Conservation (phyloP, 192 early-diverging fungal genomes). For the Backusella sp. region DNA sequence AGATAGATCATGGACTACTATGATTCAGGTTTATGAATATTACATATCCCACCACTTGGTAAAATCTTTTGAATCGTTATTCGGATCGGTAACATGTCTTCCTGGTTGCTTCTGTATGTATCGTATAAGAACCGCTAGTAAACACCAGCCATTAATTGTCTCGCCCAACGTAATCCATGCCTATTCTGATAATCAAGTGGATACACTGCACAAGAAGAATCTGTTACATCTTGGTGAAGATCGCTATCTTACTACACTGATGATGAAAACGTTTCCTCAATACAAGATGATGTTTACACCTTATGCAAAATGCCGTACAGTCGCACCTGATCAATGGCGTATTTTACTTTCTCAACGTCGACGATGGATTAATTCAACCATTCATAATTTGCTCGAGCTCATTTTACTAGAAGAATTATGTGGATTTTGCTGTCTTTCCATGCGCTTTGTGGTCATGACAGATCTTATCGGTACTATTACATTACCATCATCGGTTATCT, state of each 20-base stretch:
- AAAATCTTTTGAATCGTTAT: conserved; percentile 97
- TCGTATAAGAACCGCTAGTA: conserved; percentile 84
- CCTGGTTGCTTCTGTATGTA: conserved; percentile 99
- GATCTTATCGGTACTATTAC: conserved; percentile 92
- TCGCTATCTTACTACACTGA: conserved; percentile 90
- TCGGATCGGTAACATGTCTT: conserved; percentile 95
- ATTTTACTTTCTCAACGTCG: conserved; percentile 97
- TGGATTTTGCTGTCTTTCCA: conserved; percentile 95
- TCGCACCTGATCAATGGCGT: conserved; percentile 90
- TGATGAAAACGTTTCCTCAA: conserved; percentile 97
- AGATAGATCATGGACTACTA: conserved; percentile 91
- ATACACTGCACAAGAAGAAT: conserved; percentile 99
- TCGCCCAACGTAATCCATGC: conserved; percentile 87
- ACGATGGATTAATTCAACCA: conserved; percentile 99
- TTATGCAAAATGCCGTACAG: conserved; percentile 91
- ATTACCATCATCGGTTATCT: conserved; percentile 87
- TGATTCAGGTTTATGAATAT: conserved; percentile 99
- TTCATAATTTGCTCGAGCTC: conserved; percentile 97
- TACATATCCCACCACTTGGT: conserved; percentile 96
- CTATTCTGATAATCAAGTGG: conserved; percentile 91
- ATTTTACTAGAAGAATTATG: conserved; percentile 90
- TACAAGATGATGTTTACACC: conserved; percentile 92
- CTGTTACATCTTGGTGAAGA: conserved; percentile 98
- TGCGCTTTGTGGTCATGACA: conserved; percentile 95
- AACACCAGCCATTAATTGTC: conserved; percentile 90